Base-by-base conservation (phyloP, 208 protist genomes). In the Angomonas deanei region DNA sequence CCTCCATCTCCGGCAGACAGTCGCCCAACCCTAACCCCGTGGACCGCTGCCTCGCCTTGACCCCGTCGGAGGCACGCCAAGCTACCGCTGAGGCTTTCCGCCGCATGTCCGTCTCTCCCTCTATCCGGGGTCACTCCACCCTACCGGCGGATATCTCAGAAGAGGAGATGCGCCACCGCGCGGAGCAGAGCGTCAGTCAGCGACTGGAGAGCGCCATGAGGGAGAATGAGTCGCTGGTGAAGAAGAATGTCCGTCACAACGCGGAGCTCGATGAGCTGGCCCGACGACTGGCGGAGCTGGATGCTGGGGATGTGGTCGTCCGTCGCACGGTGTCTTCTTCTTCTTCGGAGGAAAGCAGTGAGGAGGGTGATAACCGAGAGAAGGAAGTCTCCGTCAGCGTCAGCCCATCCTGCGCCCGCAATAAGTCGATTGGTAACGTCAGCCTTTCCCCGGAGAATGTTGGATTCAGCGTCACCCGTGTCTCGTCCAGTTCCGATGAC, bases 251-350 rank as follows among this genome's bases (percentile, higher is more conserved):
- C 48, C 50, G 70, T 27, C 73, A 65, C 33, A 86, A 84, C 61
- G 72, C 68, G 32, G 71, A 56, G 17, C 52, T 78, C 24, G 77
- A 86, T 11, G 74, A 68, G 17, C 69, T 90, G 39, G 76, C 68
- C 32, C 62, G 64, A 26, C 76, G 72, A 54, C 68, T 89, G 19
- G 76, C 76, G 8, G 76, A 74, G 49, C 64, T 89, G 50, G 82
- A 89, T 49, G 74, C 63, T 21, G 75, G 75, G 38, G 75, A 52
- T 34, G 54, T 46, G 15, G 50, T 48, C 15, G 11, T 17, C 0
- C 1, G 23, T 11, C 36, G 53, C 46, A 39, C 42, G 6, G 46
- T 23, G 17, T 27, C n/a, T 21, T 13, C 61, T 17, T 19, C 27
- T 46, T 0, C 21, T 4, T 4, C 24, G 11, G 33, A 28, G 21